Evolutionary conservation across 116 monocot species (phyloP).

Genomic region (Iris pallida): DNA sequence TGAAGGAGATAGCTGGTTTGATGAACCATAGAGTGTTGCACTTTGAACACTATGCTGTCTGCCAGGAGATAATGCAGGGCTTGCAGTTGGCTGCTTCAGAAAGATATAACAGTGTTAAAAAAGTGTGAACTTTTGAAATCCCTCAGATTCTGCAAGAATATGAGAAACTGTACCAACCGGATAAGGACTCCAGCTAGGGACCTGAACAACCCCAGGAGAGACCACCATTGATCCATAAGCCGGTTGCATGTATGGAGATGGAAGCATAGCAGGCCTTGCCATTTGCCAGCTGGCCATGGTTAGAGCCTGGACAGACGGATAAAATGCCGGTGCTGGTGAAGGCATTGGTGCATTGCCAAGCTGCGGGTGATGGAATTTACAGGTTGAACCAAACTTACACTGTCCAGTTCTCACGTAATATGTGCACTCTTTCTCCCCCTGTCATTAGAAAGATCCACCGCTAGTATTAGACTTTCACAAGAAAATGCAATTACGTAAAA

Average conservation of each 20-base stretch:
- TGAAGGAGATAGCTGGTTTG: slow-evolving; percentile 50
- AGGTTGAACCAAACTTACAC: slow-evolving; percentile 81
- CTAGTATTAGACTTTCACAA: slow-evolving; percentile 1
- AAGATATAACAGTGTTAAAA: neutral
- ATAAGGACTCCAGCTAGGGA: slow-evolving; percentile 40
- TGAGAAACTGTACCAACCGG: slow-evolving; percentile 18
- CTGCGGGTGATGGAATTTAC: slow-evolving; percentile 85
- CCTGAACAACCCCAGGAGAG: slow-evolving; percentile 29
- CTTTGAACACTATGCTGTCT: slow-evolving; percentile 40
- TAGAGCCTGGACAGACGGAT: slow-evolving; percentile 47
- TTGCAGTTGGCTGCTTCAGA: slow-evolving; percentile 39
- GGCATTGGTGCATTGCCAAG: slow-evolving; percentile 31
- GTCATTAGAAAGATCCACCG: slow-evolving; percentile 15
- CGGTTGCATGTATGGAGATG: slow-evolving; percentile 36
- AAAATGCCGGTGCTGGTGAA: slow-evolving; percentile 37
- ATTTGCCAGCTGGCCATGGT: slow-evolving; percentile 43
- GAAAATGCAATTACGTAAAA: neutral
- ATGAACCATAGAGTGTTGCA: slow-evolving; percentile 44
- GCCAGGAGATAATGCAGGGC: slow-evolving; percentile 36
- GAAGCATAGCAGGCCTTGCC: slow-evolving; percentile 35
- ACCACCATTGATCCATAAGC: slow-evolving; percentile 39
- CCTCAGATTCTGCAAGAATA: neutral
- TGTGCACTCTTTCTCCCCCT: slow-evolving; percentile 89
- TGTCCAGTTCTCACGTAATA: slow-evolving; percentile 76
- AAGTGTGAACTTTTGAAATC: neutral